Percentiles rank a stretch among this genome's conserved stretches.
Evolutionary conservation across 768 basidiomycete genomes (phyloP).

Genomic region (Leccinum olivaceopallidum): DNA sequence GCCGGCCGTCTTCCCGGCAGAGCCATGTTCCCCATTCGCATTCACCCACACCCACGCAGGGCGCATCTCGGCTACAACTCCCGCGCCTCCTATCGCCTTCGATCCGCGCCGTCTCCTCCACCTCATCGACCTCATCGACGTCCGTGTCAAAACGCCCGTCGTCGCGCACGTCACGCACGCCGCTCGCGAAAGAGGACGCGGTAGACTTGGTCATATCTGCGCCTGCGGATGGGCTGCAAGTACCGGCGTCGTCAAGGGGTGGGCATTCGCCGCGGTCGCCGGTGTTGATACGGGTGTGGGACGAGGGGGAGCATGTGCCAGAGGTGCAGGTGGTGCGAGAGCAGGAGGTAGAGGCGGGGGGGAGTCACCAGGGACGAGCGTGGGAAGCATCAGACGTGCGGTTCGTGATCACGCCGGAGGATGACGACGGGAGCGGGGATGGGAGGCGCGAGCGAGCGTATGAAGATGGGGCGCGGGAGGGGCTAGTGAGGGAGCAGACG

Average conservation of each 20-base stretch:
- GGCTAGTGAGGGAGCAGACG: conserved; percentile 18
- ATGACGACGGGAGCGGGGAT: background rate
- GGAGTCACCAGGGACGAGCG: background rate
- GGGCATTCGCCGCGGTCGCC: conserved; percentile 20
- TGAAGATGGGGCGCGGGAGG: background rate
- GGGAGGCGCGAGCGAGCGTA: background rate
- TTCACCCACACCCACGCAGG: conserved; percentile 7
- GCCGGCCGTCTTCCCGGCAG: conserved; percentile 13
- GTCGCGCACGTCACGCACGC: conserved; percentile 6
- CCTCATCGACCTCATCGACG: background rate
- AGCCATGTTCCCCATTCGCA: background rate
- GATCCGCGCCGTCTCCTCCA: background rate
- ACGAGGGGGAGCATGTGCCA: background rate
- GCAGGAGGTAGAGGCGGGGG: background rate
- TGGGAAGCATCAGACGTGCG: background rate
- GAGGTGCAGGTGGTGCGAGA: background rate
- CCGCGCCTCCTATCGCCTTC: conserved; percentile 14
- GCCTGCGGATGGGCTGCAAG: conserved; percentile 13
- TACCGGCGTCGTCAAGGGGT: conserved; percentile 17
- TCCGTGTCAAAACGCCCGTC: background rate
- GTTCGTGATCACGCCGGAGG: conserved; percentile 9
- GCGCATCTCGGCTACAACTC: conserved; percentile 11
- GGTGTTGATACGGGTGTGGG: conserved; percentile 30
- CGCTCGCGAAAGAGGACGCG: conserved; percentile 56
- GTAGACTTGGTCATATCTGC: conserved; percentile 77